These are phyloP conservation scores for Fusarium transvaalense DNA, from an alignment of 2,329 filamentous ascomycete genomes.

Conservation along the genomic window DNA sequence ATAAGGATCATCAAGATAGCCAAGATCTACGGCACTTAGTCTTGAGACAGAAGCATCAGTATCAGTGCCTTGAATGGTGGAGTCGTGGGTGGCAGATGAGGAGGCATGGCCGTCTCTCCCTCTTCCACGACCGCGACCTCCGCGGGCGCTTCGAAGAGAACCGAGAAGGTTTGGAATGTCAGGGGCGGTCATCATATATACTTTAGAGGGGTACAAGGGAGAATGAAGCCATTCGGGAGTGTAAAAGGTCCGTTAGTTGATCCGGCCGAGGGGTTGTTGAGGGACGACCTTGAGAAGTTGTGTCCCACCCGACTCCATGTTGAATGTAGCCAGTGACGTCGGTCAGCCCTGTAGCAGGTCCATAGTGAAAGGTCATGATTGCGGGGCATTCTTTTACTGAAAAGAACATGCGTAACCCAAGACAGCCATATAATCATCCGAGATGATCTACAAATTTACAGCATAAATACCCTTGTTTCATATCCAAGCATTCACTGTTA, in stretches of 20 bases:
- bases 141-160: slow-evolving; percentile 62
- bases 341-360: slow-evolving; percentile 12
- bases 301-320: slow-evolving; percentile 9
- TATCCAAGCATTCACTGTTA: background rate
- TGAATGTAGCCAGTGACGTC: slow-evolving; percentile 25
- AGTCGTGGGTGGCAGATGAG: slow-evolving; percentile 69
- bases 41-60: slow-evolving; percentile 90
- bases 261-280: slow-evolving; percentile 16
- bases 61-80: slow-evolving; percentile 88
- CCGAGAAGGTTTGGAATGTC: slow-evolving; percentile 82
- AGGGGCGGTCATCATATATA: slow-evolving; percentile 71
- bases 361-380: slow-evolving; percentile 22
- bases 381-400: slow-evolving; percentile 17
- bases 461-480: background rate
- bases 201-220: background rate
- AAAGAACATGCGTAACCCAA: background rate
- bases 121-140: slow-evolving; percentile 50
- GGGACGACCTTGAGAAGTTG: background rate
- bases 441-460: background rate
- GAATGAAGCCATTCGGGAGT: slow-evolving; percentile 17
- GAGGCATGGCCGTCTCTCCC: slow-evolving; percentile 52
- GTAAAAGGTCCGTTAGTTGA: slow-evolving; percentile 5
- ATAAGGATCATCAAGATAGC: slow-evolving; percentile 87
- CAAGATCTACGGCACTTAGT: slow-evolving; percentile 86
- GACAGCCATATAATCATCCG: background rate